Conservation (phyloP, 139 green algal species). For the Zygnema circumcarinatum region DNA sequence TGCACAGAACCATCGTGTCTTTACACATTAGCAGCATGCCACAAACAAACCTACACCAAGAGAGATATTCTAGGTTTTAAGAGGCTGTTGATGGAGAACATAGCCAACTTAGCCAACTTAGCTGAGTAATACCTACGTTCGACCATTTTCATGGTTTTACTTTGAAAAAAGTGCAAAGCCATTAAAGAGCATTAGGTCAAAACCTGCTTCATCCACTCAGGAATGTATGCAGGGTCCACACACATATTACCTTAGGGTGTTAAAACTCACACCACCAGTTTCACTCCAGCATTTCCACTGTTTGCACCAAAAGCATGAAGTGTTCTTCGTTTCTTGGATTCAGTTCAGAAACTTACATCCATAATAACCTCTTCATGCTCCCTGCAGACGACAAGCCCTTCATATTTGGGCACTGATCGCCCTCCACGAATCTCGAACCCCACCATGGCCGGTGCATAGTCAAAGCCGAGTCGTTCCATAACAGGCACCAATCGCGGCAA, state of each 20-base stretch:
- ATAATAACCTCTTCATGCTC: constrained; percentile 51
- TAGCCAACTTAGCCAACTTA: too few species aligned
- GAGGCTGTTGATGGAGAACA: background rate
- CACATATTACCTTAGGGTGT: background rate
- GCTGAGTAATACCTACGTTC: too few species aligned
- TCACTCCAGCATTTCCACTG: background rate
- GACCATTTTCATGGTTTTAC: too few species aligned
- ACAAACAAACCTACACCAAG: background rate
- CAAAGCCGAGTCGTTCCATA: constrained; percentile 44
- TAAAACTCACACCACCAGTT: background rate
- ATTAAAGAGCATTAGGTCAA: too few species aligned
- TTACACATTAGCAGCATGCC: background rate
- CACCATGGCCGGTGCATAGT: constrained; percentile 63
- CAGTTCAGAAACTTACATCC: constrained; percentile 52
- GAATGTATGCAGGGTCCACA: background rate
- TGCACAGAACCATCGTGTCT: too few species aligned
- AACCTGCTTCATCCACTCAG: too few species aligned
- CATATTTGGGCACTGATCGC: constrained; percentile 52
- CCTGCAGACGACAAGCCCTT: constrained; percentile 53
- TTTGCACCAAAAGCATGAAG: background rate
- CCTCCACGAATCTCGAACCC: constrained; percentile 58
- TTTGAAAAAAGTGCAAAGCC: too few species aligned
- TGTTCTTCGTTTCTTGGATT: too few species aligned
- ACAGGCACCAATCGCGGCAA: constrained; percentile 51
- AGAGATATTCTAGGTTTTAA: background rate